Base-by-base conservation (phyloP, 352 stramenopile genomes). In the Plasmopara viticola region DNA sequence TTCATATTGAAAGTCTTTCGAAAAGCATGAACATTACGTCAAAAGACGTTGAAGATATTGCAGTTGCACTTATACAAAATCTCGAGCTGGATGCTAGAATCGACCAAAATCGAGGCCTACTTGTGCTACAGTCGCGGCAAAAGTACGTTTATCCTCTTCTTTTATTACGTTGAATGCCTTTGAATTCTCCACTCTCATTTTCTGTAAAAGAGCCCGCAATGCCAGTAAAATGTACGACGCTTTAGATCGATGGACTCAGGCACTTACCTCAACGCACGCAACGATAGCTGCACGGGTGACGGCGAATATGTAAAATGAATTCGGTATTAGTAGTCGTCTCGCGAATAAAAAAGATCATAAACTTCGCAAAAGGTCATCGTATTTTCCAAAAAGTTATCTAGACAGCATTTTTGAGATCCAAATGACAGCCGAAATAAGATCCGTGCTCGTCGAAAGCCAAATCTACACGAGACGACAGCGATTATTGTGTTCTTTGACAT, bases 1-100 rank as follows among this genome's bases (percentile, higher is more conserved):
- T 98, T 60, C 86, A 81, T n/a, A 69, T 98, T 30, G 50, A 64
- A 10, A 94, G 77, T 25, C 81, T 98, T 42, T 83, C 92, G 15
- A 70, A 70, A 42, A 84, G 93, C 46, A 81, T 98, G 42, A 97
- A 97, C 62, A 90, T 98, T 46, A 56, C 80, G 0, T 58, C 77
- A 3, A 50, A 64, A 4, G 87, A 97, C 29, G 90, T 97, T 0
- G 90, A 98, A 58, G 80, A 79, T 39, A 83, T 98, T 20, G 72
- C 96, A 0, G 86, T 97, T 12, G 69, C 74, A 31, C 68, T 98
- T 6, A 98, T 98, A 60, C 78, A 98, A 49, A 90, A 97, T 60
- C 78, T 80, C 2, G 78, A 84, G 44, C 65, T 98, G 38, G 68
- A 92, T 28, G 89, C 84, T 9, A 78, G 82, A 48, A 95, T 98